Evolutionary conservation across 2,329 filamentous ascomycete species (phyloP), one percentile per base, ranked within the genome.

Genomic region (Ceratocystis huliohia): DNA sequence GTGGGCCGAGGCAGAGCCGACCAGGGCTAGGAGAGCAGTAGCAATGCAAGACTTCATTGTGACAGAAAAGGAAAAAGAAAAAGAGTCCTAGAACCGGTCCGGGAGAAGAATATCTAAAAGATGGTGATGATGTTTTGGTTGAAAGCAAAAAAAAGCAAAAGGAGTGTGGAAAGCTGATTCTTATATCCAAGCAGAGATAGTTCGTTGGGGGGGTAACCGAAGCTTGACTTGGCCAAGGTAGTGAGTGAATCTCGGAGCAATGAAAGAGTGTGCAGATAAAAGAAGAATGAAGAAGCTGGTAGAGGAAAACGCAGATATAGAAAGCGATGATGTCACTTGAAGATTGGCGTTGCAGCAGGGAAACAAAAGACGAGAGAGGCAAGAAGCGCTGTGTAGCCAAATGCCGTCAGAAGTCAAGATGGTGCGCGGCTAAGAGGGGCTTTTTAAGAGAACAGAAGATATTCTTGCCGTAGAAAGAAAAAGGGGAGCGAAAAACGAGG

Each of bases 1-100:
- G 74, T 84, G 82, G 68, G 79, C 82, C 65, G 78, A 74, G 69
- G 76, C 77, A 63, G 79, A 73, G 69, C 78, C 75, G 64, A 74
- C 72, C 65, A 78, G 70, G 71, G 78, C 76, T 70, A 81, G 69
- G 71, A 78, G 71, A 70, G 76, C 72, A 69, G 75, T 74, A 69
- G 79, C 69, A 68, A 76, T 68, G 30, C 73, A 70, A 62, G 73
- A 73, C 73, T 77, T 76, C 79, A 81, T 82, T 59, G 72, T 78
- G 71, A 33, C n/a, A 22, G 10, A 57, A 20, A 25, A 44, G 1
- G n/a, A 4, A 17, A 62, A 45, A 37, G n/a, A 28, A 62, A 20
- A 62, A 10, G n/a, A 25, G n/a, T 53, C 48, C 48, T 53, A 53
- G 48, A 53, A 3, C 48, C 48, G n/a, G 48, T 25, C 48, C 22